phyloP scores from a whole-genome alignment of 768 basidiomycete genomes.

The Lepiota brunneoincarnata region DNA sequence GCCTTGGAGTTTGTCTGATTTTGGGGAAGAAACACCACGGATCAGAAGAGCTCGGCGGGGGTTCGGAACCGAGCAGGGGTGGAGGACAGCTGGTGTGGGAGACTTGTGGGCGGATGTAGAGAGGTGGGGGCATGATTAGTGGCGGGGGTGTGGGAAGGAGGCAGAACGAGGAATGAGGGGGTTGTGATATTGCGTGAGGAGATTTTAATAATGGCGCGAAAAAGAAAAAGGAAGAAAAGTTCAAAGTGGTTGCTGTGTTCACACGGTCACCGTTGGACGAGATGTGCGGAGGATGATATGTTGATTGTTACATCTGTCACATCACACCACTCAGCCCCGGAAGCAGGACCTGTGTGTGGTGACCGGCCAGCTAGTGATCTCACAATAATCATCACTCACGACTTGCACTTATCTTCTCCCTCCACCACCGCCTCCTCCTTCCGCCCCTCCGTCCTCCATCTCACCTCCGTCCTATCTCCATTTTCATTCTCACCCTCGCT shows the following conservation, averaged over 20 bases:
- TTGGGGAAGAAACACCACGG: background rate
- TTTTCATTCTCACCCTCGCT: background rate
- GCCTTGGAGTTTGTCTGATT: background rate
- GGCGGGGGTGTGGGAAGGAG: background rate
- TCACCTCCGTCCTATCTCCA: background rate
- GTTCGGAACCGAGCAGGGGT: background rate
- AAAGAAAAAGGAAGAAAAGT: background rate
- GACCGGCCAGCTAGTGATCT: background rate
- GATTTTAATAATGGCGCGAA: background rate
- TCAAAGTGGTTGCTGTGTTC: background rate
- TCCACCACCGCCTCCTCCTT: constrained; percentile 17
- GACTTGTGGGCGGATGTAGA: background rate
- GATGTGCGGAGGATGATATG: constrained; percentile 12
- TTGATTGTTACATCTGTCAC: background rate
- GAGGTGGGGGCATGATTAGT: background rate
- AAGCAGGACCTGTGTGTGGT: constrained; percentile 3
- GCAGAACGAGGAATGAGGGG: too few relatives aligned
- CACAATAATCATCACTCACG: constrained; percentile 18
- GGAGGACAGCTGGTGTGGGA: background rate
- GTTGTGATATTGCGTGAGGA: background rate
- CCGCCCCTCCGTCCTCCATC: constrained; percentile 10
- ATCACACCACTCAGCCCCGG: background rate
- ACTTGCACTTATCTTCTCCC: constrained; percentile 12
- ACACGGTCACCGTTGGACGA: background rate
- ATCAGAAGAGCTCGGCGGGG: background rate